phyloP scores from a whole-genome alignment of 345 rosid species.

The Geranium brycei region DNA sequence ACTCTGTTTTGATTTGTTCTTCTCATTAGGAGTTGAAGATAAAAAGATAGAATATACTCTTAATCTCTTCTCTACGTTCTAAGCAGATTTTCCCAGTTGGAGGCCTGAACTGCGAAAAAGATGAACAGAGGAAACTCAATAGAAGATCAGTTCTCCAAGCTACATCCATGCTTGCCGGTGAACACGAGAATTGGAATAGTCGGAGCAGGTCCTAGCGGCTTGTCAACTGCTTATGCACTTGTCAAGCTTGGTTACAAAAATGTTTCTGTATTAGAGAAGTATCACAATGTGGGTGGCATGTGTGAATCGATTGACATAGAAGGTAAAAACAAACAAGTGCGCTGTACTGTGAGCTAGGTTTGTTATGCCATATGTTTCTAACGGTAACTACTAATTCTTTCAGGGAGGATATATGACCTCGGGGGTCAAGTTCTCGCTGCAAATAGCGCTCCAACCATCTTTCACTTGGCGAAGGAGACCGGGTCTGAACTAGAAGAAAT shows the following conservation, averaged over 20 bases:
- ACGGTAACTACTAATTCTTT: not conserved
- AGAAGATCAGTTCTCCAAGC: conserved; percentile 45
- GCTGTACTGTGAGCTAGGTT: not conserved
- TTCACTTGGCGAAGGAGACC: conserved; percentile 47
- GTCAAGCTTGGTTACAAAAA: conserved; percentile 45
- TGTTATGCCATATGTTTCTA: not conserved
- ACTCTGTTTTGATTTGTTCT: not conserved
- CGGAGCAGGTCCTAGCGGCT: conserved; percentile 58
- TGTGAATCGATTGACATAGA: conserved; percentile 58
- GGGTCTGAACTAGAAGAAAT: conserved; percentile 42
- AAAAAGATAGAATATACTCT: not conserved
- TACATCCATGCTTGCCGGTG: conserved; percentile 46
- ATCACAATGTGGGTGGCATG: conserved; percentile 53
- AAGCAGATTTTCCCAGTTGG: conserved; percentile 2
- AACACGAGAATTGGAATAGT: conserved; percentile 43
- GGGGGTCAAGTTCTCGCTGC: conserved; percentile 73
- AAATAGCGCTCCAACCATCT: conserved; percentile 49
- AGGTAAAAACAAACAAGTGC: conserved; percentile 21
- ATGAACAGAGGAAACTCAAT: conserved; percentile 33
- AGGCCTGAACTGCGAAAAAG: conserved; percentile 10
- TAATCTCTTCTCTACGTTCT: not conserved
- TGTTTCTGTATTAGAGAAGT: conserved; percentile 46
- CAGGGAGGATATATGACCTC: conserved; percentile 53
- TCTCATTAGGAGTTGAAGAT: not conserved
- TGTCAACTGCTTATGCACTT: conserved; percentile 57